Base-by-base conservation (phyloP, 139 green algal species). In the Closterium sp. region DNA sequence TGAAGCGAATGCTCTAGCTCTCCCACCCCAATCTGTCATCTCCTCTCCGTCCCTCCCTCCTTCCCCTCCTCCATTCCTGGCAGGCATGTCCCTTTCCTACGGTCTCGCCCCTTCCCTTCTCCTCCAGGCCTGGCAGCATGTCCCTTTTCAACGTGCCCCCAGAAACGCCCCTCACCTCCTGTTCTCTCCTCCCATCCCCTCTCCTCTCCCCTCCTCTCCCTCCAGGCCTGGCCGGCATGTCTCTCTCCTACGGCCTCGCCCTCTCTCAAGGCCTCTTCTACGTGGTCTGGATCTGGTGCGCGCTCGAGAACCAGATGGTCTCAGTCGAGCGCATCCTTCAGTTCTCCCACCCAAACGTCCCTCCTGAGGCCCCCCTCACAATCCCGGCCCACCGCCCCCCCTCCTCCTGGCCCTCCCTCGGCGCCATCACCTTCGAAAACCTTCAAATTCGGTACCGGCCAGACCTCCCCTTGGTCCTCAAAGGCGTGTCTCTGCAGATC, bases 191-290 rank as follows among this genome's bases (percentile, higher is more conserved):
- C 43, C 43, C 43, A 25, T 25, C 10, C 43, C 23, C 43, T 16
- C 23, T 25, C 8, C 8, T 16, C 43, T 16, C 8, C 43, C 43
- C 43, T 25, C 8, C 8, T 25, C 43, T 16, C 43, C 43, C 43
- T 25, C 43, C 97, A 8, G 98, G 96, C 3, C 92, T 99, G 64
- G 97, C 96, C 4, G 98, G 98, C 2, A 93, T 99, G 83, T 97
- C 96, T 4, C 94, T 99, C 87, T 98, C 97, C 2, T 96, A 94
- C 30, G 97, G 98, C 4, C 95, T 98, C 32, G 96, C 96, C 84
- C 94, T 98, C 84, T 98, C 96, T 32, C 95, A 96, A 35, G 94
- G 98, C 28, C 94, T 98, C 69, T 97, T 96, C 89, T 98, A 97
- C 96, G 93, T 97, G 94, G 97, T 99, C 84, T 91, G 97, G 7